phyloP scores from a whole-genome alignment of 306 rosid genomes.

The Fragaria ananassa region DNA sequence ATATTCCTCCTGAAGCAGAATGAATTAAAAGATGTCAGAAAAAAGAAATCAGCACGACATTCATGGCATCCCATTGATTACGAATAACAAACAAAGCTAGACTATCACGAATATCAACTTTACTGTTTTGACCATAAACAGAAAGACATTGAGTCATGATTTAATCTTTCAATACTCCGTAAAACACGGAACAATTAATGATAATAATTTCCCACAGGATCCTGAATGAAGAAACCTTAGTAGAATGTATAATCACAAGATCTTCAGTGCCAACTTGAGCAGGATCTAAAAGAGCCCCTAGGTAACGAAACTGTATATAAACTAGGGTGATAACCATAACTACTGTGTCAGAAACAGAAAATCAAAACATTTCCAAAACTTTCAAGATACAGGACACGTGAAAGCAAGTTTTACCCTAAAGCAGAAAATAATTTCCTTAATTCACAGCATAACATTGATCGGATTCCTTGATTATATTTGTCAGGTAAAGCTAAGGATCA shows the following conservation, averaged over 20 bases:
- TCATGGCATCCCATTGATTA: background rate
- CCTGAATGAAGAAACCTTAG: background rate
- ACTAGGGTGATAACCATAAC: background rate
- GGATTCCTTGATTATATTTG: background rate
- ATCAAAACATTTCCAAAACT: background rate
- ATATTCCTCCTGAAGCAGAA: slow-evolving; percentile 43
- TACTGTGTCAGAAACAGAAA: background rate
- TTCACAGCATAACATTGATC: background rate
- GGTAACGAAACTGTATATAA: background rate
- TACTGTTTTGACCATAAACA: background rate
- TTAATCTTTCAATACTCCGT: background rate
- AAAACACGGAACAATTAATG: background rate
- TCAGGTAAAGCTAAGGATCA: background rate
- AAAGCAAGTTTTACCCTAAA: background rate
- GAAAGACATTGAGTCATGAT: background rate
- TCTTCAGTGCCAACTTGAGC: background rate
- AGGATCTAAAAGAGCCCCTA: background rate
- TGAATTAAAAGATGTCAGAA: background rate
- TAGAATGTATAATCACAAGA: background rate
- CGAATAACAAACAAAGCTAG: background rate
- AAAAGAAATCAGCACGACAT: background rate
- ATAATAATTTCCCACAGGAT: background rate
- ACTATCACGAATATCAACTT: background rate
- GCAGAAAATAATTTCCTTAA: background rate
- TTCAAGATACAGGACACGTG: too few relatives aligned